Evolutionary conservation across 208 protist species (phyloP).

Genomic region (Wallacemonas collosoma): DNA sequence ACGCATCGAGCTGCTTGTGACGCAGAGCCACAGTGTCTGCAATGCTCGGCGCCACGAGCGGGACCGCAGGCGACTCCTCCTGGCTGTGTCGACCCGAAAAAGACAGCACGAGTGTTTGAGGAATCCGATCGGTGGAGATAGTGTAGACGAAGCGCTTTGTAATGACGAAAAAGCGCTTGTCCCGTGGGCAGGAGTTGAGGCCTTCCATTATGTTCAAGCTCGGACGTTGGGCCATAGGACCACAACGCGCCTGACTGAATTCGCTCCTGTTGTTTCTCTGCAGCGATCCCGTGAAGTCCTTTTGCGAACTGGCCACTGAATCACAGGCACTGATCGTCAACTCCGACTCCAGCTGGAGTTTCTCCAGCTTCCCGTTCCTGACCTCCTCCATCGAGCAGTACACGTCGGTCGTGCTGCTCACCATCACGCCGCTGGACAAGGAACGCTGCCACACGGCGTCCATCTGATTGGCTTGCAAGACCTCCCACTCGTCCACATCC

Average conservation of each 20-base stretch:
- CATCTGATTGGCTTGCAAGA: constrained; percentile 60
- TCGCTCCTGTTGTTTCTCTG: constrained; percentile 4
- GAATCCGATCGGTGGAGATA: constrained; percentile 44
- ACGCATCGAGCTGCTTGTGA: constrained; percentile 42
- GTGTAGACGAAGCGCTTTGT: constrained; percentile 68
- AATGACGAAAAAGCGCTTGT: constrained; percentile 50
- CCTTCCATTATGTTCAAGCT: constrained; percentile 5
- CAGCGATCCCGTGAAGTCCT: constrained; percentile 9
- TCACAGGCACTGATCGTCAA: constrained; percentile 18
- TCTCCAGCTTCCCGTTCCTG: not conserved
- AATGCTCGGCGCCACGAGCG: constrained; percentile 25
- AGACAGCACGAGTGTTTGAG: constrained; percentile 54
- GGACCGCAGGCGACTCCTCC: constrained; percentile 26
- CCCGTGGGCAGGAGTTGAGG: constrained; percentile 21
- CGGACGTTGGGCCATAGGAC: not conserved
- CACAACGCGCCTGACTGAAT: not conserved
- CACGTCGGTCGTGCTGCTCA: constrained; percentile 63
- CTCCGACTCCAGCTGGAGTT: not conserved
- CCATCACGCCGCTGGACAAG: constrained; percentile 55
- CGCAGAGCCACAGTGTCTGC: constrained; percentile 27
- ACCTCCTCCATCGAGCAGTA: constrained; percentile 58
- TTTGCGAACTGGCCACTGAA: constrained; percentile 6
- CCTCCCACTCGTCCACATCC: constrained; percentile 68
- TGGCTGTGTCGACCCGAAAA: constrained; percentile 63
- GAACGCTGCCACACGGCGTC: constrained; percentile 78